Evolutionary conservation across 768 basidiomycete species (phyloP), one percentile per base, ranked within the genome.

Genomic region (Wakefieldia striispora): DNA sequence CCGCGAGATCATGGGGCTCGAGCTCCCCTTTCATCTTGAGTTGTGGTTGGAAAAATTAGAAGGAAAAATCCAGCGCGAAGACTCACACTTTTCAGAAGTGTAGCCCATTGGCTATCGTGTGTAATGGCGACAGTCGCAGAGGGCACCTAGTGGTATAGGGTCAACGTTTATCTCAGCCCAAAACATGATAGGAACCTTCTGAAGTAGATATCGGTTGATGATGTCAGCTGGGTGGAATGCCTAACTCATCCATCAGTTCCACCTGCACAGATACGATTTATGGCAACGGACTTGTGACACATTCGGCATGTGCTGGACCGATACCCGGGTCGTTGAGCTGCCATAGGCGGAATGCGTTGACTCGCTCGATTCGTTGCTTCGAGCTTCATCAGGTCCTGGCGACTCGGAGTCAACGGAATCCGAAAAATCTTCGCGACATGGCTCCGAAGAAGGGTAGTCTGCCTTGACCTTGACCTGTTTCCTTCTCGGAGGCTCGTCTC

Each of bases 71-170:
- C 10, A 9, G 27, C 2, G 27, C 3, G 31, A 43, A 36, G 21
- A 43, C 35, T 3, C 20, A 45, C 49, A 7, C 39, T 50, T 33
- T 50, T 20, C 12, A 50, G 43, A 5, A 50, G 31, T 23, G 31
- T 29, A 20, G 19, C 19, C 49, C 49, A 50, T 11, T 50, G 49
- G 40, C 38, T 50, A 9, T 50, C 49, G 19, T 50, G 43, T 24
- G 49, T 45, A 6, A 50, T 34, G 6, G 43, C 43, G 4, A 50
- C 39, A 4, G 39, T 40, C 8, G 49, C 43, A n/a, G 43, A 50
- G 26, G 38, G 31, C 7, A 34, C 33, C 47, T 47, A n/a, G 19
- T 37, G 20, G 5, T 2, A 29, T 7, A 24, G 7, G 7, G 27
- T 14, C 31, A 14, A 33, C 10, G 12, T 33, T 3, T 14, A 7